phyloP scores from a whole-genome alignment of 305 asterid genomes.

The Rubia balearica region DNA sequence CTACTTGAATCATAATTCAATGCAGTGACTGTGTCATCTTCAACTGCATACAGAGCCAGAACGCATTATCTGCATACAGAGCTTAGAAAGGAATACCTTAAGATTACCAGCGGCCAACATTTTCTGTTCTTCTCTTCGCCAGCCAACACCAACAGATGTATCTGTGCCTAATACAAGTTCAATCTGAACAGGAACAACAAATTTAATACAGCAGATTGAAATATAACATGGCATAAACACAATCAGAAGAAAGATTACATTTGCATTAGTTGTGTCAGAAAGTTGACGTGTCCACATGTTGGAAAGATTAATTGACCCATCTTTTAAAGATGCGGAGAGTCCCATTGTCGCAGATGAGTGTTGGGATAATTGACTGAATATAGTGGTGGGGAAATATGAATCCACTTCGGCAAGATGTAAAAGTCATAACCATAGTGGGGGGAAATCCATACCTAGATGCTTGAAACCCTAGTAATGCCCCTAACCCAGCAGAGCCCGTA shows the following conservation, averaged over 20 bases:
- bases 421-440: slow-evolving; percentile 10
- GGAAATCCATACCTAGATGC: slow-evolving; percentile 56
- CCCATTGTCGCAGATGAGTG: slow-evolving; percentile 81
- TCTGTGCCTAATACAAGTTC: slow-evolving; percentile 80
- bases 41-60: not conserved
- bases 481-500: slow-evolving; percentile 75
- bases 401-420: not conserved
- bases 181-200: slow-evolving; percentile 42
- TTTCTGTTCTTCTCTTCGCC: slow-evolving; percentile 75
- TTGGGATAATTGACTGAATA: slow-evolving; percentile 41
- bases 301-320: slow-evolving; percentile 87
- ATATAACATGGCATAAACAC: not conserved
- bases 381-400: slow-evolving; percentile 16
- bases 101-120: slow-evolving; percentile 81
- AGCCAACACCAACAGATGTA: slow-evolving; percentile 76
- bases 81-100: slow-evolving; percentile 46
- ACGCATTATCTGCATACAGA: not conserved
- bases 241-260: slow-evolving; percentile 36
- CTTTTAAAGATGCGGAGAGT: slow-evolving; percentile 69
- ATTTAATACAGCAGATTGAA: not conserved
- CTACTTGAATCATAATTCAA: not conserved
- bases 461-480: slow-evolving; percentile 70
- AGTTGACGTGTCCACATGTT: slow-evolving; percentile 88
- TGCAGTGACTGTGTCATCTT: not conserved
- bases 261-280: slow-evolving; percentile 65